Conservation (phyloP, 306 rosid species). For the peach (Prunus persica) region Prunus_persica_NCBIv2 NC_034015.1:5355501-5356000, state of each 20-base stretch:
- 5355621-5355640: conserved; percentile 60
- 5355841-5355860: no score
- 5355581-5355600: conserved; percentile 45
- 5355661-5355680: conserved; percentile 62
- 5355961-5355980: no score
- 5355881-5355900: no score
- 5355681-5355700: conserved; percentile 72
- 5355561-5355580: conserved; percentile 21
- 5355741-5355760: not conserved
- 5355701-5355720: conserved; percentile 69
- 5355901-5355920: no score
- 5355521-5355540: conserved; percentile 49
- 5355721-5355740: conserved; percentile 34
- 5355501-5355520: conserved; percentile 67
- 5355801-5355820: not conserved
- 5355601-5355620: conserved; percentile 67
- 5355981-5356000: no score
- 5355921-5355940: no score
- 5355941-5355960: no score
- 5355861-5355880: no score
- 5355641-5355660: conserved; percentile 58
- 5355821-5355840: not conserved
- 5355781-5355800: not conserved
- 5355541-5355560: conserved; percentile 18
- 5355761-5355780: not conserved